Base-by-base conservation (phyloP, 2,329 filamentous ascomycete species). In the Tolypocladium pustulatum region DNA sequence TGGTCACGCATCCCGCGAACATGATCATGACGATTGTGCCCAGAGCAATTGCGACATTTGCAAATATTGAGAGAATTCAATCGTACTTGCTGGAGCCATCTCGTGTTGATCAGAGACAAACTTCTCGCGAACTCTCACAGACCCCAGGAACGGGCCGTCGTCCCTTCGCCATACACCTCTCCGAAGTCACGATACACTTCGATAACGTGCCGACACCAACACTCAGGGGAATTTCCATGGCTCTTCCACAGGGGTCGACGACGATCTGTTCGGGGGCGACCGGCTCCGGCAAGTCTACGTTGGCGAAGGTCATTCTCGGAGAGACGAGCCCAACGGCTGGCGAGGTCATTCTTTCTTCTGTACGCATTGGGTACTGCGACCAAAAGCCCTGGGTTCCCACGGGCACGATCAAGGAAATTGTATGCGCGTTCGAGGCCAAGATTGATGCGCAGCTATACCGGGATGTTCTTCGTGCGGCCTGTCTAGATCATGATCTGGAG, bases 11-110 rank as follows among this genome's bases (percentile, higher is more conserved):
- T n/a, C 60, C 62, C 4, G 62, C 62, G n/a, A 63, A 63, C 57
- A 62, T 63, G 62, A 58, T 63, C 49, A 63, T 63, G 62, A 61
- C 62, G 12, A 61, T 63, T 37, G 55, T 62, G 6, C 62, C 62
- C 0, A 22, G 36, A 55, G 53, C 53, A 13, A 20, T 55, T 55
- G 53, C 40, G 36, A 57, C 1, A 7, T 49, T 49, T 30, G 43
- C 43, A 30, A 49, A 49, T 15, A 3, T 49, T 17, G 43, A 49
- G 43, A 49, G 43, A 20, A 49, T 49, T 15, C 43, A 49, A 6
- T 30, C 43, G 43, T 49, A 49, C n/a, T 49, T 49, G 25, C 43
- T 49, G 25, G 43, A 49, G 25, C 43, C 25, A 7, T 30, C 25
- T 30, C 43, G 43, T 13, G 15, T 49, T 27, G 43, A 49, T 27